A percentile compares a stretch with the other conserved stretches of the same genome.
phyloP scores from a whole-genome alignment of 2,329 filamentous ascomycete species.

The Fusarium sulawesiense region DNA sequence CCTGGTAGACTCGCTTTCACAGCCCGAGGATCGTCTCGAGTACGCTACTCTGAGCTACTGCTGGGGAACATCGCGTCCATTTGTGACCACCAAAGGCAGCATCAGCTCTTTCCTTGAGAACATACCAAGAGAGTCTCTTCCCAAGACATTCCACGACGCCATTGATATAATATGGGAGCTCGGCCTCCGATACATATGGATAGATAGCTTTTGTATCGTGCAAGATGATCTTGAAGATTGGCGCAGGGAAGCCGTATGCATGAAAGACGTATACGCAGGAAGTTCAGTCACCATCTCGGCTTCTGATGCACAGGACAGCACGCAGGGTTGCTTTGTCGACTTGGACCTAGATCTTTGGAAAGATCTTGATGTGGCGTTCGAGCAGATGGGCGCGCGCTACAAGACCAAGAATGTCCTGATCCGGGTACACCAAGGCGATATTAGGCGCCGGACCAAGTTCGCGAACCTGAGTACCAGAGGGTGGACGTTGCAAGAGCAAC shows the following conservation, averaged over 20 bases:
- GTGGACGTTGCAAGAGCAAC: conserved; percentile 10
- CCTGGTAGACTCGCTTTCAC: background rate
- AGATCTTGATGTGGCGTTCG: background rate
- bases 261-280: conserved; percentile 3
- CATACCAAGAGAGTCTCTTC: background rate
- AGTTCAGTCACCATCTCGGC: conserved; percentile 20
- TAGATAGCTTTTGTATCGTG: conserved; percentile 31
- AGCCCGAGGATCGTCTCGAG: accelerated
- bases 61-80: background rate
- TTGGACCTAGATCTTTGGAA: background rate
- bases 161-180: background rate
- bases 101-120: background rate
- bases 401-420: background rate
- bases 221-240: conserved; percentile 30
- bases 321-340: background rate
- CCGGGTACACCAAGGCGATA: background rate
- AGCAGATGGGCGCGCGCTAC: background rate
- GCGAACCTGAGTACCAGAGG: conserved; percentile 8
- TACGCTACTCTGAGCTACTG: conserved; percentile 2
- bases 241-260: background rate
- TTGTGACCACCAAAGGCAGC: background rate
- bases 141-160: conserved; percentile 12
- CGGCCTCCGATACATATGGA: conserved; percentile 27
- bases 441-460: background rate
- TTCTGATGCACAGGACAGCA: conserved; percentile 6